Conservation (phyloP, 2,329 filamentous ascomycete genomes). For the Byssoonygena ceratinophila region DNA sequence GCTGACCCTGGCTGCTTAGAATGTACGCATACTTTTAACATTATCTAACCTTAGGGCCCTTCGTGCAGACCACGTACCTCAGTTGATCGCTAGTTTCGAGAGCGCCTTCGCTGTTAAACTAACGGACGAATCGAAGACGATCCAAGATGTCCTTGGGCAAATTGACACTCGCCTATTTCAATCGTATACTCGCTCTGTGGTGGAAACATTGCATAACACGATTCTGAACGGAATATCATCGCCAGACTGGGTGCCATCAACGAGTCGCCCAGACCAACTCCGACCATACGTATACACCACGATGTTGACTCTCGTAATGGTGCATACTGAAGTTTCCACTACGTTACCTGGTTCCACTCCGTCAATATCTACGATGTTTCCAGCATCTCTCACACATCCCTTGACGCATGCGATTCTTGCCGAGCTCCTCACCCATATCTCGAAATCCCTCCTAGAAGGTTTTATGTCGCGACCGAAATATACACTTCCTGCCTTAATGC, state of each 20-base stretch:
- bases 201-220: slow-evolving; percentile 55
- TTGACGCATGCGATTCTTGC: slow-evolving; percentile 74
- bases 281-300: slow-evolving; percentile 82
- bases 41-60: slow-evolving; percentile 83
- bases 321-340: slow-evolving; percentile 81
- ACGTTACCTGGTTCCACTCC: slow-evolving; percentile 57
- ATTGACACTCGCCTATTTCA: slow-evolving; percentile 88
- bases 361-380: slow-evolving; percentile 60
- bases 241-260: slow-evolving; percentile 58
- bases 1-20: slow-evolving; percentile 41
- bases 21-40: slow-evolving; percentile 85
- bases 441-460: slow-evolving; percentile 65
- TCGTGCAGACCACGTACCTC: slow-evolving; percentile 69
- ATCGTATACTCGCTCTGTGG: slow-evolving; percentile 73
- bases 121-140: slow-evolving; percentile 84
- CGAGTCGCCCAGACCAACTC: slow-evolving; percentile 57
- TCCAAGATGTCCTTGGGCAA: slow-evolving; percentile 78
- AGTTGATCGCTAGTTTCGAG: slow-evolving; percentile 85
- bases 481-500: slow-evolving; percentile 74
- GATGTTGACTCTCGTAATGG: slow-evolving; percentile 73
- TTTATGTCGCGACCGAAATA: slow-evolving; percentile 61
- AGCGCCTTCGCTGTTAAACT: slow-evolving; percentile 88
- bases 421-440: slow-evolving; percentile 73
- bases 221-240: slow-evolving; percentile 63
- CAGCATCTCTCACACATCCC: slow-evolving; percentile 51